Conservation (phyloP, 2,329 filamentous ascomycete species). For the Zymoseptoria passerinii region DNA sequence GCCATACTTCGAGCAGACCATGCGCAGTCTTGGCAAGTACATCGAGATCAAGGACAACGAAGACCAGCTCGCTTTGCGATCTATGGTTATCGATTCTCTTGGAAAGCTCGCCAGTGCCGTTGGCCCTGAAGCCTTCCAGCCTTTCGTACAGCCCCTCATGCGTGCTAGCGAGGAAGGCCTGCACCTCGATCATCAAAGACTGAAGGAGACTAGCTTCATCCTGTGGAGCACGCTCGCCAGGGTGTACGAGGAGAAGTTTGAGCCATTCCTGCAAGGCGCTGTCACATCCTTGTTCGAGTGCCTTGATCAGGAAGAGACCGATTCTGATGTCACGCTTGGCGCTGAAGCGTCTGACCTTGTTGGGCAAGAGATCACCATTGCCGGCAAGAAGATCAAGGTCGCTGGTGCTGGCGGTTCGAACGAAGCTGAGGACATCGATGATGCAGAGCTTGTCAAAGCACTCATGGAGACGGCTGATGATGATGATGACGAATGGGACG, state of each 20-base stretch:
- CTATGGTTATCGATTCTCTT: constrained; percentile 84
- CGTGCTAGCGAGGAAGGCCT: constrained; percentile 85
- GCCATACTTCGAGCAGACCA: constrained; percentile 85
- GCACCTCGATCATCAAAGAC: constrained; percentile 75
- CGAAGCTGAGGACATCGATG: constrained; percentile 51
- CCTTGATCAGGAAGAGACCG: constrained; percentile 80
- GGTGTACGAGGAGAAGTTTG: constrained; percentile 80
- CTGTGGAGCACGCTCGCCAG: constrained; percentile 92
- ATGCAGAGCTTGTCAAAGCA: constrained; percentile 42
- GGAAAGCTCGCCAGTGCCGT: constrained; percentile 87
- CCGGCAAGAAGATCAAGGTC: constrained; percentile 78
- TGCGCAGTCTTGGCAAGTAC: constrained; percentile 79
- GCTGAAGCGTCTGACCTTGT: constrained; percentile 67
- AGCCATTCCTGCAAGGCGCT: constrained; percentile 67
- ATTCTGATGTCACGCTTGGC: constrained; percentile 66
- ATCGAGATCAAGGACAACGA: constrained; percentile 80
- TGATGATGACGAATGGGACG: constrained; percentile 74
- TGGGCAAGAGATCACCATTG: constrained; percentile 67
- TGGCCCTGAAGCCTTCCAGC: constrained; percentile 76
- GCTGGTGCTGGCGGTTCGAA: constrained; percentile 45
- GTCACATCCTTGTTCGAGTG: constrained; percentile 76
- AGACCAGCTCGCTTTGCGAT: constrained; percentile 81
- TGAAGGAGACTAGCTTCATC: constrained; percentile 95
- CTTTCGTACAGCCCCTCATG: constrained; percentile 86
- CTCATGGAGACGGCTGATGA: constrained; percentile 46